Evolutionary conservation across 2,329 filamentous ascomycete species (phyloP).

Genomic region (Neofusicoccum ribis): DNA sequence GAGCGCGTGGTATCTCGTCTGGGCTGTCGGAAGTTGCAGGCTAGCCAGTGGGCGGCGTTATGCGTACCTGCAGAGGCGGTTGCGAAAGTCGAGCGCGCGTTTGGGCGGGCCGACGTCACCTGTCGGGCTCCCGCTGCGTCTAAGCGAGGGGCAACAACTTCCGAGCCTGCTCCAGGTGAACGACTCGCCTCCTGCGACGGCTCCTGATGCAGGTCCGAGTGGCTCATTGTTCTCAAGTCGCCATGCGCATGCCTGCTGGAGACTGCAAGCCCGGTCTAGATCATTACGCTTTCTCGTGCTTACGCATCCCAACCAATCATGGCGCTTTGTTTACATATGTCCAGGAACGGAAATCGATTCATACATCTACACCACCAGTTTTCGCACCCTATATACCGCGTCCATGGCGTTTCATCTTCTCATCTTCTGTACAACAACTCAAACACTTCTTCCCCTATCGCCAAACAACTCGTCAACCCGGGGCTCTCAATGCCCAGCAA

Average conservation of each 20-base stretch:
- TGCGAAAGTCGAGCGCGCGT: slow-evolving; percentile 6
- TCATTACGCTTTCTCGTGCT: too few species aligned
- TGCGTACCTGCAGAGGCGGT: slow-evolving; percentile 14
- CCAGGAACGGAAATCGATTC: neutral
- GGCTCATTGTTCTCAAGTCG: neutral
- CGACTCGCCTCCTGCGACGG: neutral
- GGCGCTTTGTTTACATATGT: neutral
- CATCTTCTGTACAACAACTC: slow-evolving; percentile 49
- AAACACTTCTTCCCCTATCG: slow-evolving; percentile 78
- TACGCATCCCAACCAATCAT: neutral
- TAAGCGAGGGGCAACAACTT: slow-evolving; percentile 18
- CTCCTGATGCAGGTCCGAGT: neutral
- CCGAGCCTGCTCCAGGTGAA: neutral
- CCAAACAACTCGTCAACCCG: slow-evolving; percentile 81
- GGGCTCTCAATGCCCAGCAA: slow-evolving; percentile 91
- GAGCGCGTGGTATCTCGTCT: neutral
- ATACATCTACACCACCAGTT: neutral
- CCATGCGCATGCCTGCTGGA: neutral
- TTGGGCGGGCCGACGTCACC: slow-evolving; percentile 3
- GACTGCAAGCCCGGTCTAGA: too few species aligned
- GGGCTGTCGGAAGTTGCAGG: slow-evolving; percentile 1
- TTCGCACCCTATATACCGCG: neutral
- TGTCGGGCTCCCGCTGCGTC: slow-evolving; percentile 9
- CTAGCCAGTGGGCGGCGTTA: neutral
- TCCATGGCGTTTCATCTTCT: neutral